Base-by-base conservation (phyloP, 257 asterid species). In the Pogostemon cablin region DNA sequence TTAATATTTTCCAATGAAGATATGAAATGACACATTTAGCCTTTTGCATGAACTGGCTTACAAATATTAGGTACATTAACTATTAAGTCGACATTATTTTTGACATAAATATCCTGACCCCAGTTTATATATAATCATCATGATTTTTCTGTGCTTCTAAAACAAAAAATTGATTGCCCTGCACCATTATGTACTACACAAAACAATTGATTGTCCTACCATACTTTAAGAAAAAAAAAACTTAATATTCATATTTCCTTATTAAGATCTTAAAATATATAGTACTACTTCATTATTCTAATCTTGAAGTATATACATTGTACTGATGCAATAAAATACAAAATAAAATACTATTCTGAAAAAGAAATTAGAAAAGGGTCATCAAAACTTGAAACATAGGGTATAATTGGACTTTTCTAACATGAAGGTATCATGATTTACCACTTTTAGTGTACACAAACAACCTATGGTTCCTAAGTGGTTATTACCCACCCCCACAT, bases 401-500 rank as follows among this genome's bases (percentile, higher is more conserved):
- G 34, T 15, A 54, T 35, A 25, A 39, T 48, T 47, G 34, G 70
- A 56, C 69, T 48, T 65, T 32, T 17, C 42, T 34, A 46, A 64
- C 52, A 32, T 5, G 42, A 25, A 48, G 73, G 70, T 39, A 54
- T 58, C 60, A n/a, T 46, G 43, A 54, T 46, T 71, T 71, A 54
- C 73, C 80, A 56, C 40, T 76, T 76, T 56, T 40, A 46, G 38
- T 43, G 74, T 62, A 66, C 71, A 67, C 60, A 72, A 50, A 32
- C 40, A 37, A 41, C 53, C 38, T 42, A 44, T 65, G 63, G 47
- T 53, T 52, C 53, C 75, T 7, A 47, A 56, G 43, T 54, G 61
- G 74, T 42, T 61, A 37, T 37, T 62, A 57, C 42, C 15, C 3
- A 52, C 41, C 34, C 77, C 82, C 69, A 6, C 2, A 50, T 60